Conservation (phyloP, 768 basidiomycete genomes). For the Termitomyces sp. region DNA sequence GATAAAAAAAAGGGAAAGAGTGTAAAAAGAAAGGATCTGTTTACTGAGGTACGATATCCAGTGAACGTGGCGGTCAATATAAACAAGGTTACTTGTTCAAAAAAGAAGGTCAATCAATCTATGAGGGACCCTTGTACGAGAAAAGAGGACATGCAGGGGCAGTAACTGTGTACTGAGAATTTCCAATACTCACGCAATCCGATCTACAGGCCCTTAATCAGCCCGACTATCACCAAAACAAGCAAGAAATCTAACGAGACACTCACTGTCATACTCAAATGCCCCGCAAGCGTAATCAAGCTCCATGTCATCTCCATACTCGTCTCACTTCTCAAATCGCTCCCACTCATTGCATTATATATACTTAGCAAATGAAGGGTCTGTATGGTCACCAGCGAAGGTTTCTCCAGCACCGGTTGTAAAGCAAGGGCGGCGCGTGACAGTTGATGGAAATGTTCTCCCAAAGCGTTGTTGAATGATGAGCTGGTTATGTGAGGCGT, state of each 20-base stretch:
- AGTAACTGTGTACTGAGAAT: not conserved
- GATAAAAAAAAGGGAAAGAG: not conserved
- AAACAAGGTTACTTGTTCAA: too few species aligned
- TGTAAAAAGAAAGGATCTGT: not conserved
- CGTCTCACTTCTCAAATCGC: slow-evolving; percentile 53
- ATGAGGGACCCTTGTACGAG: too few species aligned
- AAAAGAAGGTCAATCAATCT: too few species aligned
- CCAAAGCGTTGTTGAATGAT: slow-evolving; percentile 26
- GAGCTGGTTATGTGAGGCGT: not conserved
- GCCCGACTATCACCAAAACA: not conserved
- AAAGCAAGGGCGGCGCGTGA: slow-evolving; percentile 59
- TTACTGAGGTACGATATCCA: not conserved
- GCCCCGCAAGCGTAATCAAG: slow-evolving; percentile 55
- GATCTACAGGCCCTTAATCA: slow-evolving; percentile 31
- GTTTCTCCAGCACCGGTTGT: slow-evolving; percentile 67
- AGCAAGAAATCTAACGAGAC: not conserved
- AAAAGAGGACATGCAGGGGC: not conserved
- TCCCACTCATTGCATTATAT: slow-evolving; percentile 66
- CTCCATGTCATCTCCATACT: slow-evolving; percentile 74
- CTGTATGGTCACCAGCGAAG: slow-evolving; percentile 66
- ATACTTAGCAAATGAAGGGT: slow-evolving; percentile 61
- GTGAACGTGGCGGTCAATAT: not conserved
- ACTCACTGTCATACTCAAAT: slow-evolving; percentile 61
- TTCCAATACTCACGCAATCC: slow-evolving; percentile 54
- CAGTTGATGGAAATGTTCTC: slow-evolving; percentile 63